Percentiles rank a stretch among this genome's conserved stretches.
phyloP scores from a whole-genome alignment of 225 moss, liverwort and hornwort species.

The Neckera pumila region DNA sequence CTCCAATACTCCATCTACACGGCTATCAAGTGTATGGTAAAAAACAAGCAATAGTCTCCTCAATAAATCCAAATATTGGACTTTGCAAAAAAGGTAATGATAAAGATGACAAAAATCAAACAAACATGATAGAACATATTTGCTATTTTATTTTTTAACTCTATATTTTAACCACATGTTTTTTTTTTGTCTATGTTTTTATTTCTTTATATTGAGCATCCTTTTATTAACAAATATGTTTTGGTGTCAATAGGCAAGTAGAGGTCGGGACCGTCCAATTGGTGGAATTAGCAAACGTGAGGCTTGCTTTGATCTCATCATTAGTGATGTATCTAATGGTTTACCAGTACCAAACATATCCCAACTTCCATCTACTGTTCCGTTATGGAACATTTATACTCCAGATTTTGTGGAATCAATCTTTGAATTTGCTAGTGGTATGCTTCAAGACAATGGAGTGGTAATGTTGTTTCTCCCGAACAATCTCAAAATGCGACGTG shows the following conservation, averaged over 20 bases:
- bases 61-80: background rate
- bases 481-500: too few relatives aligned
- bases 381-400: background rate
- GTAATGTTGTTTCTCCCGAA: too few relatives aligned
- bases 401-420: too few relatives aligned
- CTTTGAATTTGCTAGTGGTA: too few relatives aligned
- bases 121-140: too few relatives aligned
- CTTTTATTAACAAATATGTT: background rate
- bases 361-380: background rate
- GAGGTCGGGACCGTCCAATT: accelerated
- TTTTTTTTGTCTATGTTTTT: accelerated
- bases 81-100: background rate
- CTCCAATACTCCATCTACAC: background rate
- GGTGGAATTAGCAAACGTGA: background rate
- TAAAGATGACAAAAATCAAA: too few relatives aligned
- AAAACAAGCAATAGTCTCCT: background rate
- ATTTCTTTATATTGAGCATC: accelerated
- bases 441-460: too few relatives aligned
- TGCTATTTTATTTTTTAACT: too few relatives aligned
- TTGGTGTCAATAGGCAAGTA: background rate
- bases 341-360: background rate
- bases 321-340: background rate
- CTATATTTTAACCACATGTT: accelerated
- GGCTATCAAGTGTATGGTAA: background rate
- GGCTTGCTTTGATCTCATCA: background rate